Base-by-base conservation (phyloP, 495 filamentous ascomycete species). In the Neurospora terricola region DNA sequence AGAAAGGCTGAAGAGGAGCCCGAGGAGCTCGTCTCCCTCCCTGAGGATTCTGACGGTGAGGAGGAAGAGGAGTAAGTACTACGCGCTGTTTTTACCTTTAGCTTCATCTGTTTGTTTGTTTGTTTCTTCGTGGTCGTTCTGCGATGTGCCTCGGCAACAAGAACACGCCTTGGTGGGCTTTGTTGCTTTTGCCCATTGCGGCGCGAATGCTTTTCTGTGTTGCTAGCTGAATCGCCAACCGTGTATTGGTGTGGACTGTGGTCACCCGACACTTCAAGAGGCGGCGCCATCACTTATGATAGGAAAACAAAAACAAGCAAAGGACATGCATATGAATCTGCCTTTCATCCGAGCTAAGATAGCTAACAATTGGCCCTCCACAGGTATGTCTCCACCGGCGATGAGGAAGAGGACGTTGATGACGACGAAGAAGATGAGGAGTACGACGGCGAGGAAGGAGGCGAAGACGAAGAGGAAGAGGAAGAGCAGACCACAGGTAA, bases 11-110 rank as follows among this genome's bases (percentile, higher is more conserved):
- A 85, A 80, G 84, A 85, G 36, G 83, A 86, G 76, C 84, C 86
- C 74, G 85, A 87, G 71, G 84, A 87, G 82, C 85, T 87, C 59
- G 84, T 87, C 76, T 83, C 85, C 68, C 83, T 87, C 71, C 85
- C 85, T 70, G 83, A 83, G 27, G 54, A 66, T 16, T 66, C 54
- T 70, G 84, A 77, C 69, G 83, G 83, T 38, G 85, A 87, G 75
- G 85, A 87, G 77, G 85, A 87, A 71, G 85, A 86, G 75, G 85
- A 87, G 85, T 87, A 83, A 83, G 85, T 81, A 73, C 38, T 30
- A 62, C 71, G 75, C 69, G 18, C 12, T 71, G 27, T 36, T 14
- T 34, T 36, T 9, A 18, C 5, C 27, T 66, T 16, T 7, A 16
- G 14, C 54, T 18, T 66, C 54, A 0, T 34, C 12, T 27, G 34